phyloP scores from a whole-genome alignment of 306 rosid genomes.

The Sechiopsis laciniata region DNA sequence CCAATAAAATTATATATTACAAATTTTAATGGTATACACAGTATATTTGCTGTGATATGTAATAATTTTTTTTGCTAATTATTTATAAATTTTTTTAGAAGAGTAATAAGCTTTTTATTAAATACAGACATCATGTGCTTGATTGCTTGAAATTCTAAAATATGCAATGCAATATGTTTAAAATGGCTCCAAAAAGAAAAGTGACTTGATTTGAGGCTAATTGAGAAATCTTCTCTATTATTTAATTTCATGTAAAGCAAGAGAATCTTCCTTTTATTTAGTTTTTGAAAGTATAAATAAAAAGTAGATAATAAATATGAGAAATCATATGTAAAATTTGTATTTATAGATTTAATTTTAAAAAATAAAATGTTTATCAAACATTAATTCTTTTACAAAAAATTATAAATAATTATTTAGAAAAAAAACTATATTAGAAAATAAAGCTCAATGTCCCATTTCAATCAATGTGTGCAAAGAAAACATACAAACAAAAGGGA shows the following conservation, averaged over 20 bases:
- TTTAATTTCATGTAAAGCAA: background rate
- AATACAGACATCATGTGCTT: background rate
- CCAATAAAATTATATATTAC: background rate
- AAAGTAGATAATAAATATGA: too few species aligned
- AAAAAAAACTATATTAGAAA: background rate
- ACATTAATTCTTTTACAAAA: too few species aligned
- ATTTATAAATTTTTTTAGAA: too few species aligned
- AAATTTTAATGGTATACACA: background rate
- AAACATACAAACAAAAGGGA: background rate
- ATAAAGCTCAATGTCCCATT: background rate
- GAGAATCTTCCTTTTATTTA: background rate
- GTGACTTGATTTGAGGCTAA: background rate
- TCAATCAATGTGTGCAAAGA: background rate
- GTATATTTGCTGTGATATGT: background rate
- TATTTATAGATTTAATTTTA: too few species aligned
- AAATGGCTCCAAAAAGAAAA: background rate
- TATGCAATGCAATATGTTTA: background rate
- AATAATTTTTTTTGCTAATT: too few species aligned
- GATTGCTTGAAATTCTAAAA: background rate
- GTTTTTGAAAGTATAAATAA: too few species aligned
- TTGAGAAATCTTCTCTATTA: background rate
- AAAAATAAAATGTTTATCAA: too few species aligned
- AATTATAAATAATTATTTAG: too few species aligned
- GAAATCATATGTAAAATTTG: too few species aligned
- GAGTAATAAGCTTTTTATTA: too few species aligned